Evolutionary conservation across 140 eudicot species (phyloP).

Genomic region (Anethum foeniculum): DNA sequence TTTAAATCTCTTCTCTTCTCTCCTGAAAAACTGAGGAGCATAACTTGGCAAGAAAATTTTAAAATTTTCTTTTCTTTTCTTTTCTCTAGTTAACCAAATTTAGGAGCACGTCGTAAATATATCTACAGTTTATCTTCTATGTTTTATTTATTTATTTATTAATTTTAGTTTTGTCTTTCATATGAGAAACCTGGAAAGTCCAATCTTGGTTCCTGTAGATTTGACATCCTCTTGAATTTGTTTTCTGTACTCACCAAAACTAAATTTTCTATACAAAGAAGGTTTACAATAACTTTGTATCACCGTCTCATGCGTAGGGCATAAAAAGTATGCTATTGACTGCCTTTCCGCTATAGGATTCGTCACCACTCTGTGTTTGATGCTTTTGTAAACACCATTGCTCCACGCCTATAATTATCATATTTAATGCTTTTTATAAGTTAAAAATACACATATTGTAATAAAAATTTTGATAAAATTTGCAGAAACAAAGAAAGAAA

Average conservation of each 20-base stretch:
- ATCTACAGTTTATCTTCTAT: no score
- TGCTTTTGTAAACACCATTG: slow-evolving; percentile 10
- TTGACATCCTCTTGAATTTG: slow-evolving; percentile 12
- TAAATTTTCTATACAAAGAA: neutral
- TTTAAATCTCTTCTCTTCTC: no score
- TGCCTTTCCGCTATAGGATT: neutral
- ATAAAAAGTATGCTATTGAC: slow-evolving; percentile 5
- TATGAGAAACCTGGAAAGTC: neutral
- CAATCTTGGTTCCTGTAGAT: slow-evolving; percentile 7
- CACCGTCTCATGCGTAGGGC: neutral
- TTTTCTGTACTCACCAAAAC: slow-evolving; percentile 4
- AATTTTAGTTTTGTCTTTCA: neutral
- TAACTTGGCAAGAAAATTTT: no score
- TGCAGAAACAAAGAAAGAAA: no score
- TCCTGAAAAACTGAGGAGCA: no score
- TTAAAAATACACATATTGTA: no score
- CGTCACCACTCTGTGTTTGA: slow-evolving; percentile 5
- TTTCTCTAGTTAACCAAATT: no score
- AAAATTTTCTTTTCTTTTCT: no score
- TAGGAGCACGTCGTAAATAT: no score
- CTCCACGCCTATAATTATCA: slow-evolving; percentile 4
- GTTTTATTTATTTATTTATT: no score
- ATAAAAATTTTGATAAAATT: no score
- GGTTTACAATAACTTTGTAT: slow-evolving; percentile 1
- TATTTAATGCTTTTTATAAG: no score